These are phyloP conservation scores for Trichoderma breve DNA, from an alignment of 2,329 filamentous ascomycete genomes.

Conservation along the genomic window DNA sequence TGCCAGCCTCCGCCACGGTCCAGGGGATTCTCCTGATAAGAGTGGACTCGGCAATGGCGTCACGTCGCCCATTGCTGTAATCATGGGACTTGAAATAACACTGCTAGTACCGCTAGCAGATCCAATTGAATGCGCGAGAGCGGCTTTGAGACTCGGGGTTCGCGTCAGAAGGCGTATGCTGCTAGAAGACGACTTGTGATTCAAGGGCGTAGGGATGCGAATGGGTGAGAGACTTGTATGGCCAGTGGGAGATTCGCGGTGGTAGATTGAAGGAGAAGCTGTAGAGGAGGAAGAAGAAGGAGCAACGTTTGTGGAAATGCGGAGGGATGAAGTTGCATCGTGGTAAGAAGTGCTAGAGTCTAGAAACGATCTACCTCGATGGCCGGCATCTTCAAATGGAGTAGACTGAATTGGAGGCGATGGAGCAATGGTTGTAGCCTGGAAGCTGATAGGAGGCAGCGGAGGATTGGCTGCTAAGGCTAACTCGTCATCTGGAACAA, in stretches of 20 bases:
- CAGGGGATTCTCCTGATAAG: conserved; percentile 61
- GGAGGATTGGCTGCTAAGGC: neutral
- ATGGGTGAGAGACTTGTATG: conserved; percentile 34
- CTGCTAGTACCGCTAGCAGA: conserved; percentile 60
- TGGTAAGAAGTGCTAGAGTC: neutral
- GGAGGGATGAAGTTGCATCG: conserved; percentile 30
- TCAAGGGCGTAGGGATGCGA: conserved; percentile 29
- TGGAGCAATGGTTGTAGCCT: conserved; percentile 32
- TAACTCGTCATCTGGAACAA: conserved; percentile 14
- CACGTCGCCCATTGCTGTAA: conserved; percentile 73
- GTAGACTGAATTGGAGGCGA: conserved; percentile 33
- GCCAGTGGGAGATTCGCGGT: conserved; percentile 38
- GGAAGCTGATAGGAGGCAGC: conserved; percentile 24
- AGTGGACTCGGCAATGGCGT: conserved; percentile 78
- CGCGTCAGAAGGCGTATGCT: conserved; percentile 52
- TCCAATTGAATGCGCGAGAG: conserved; percentile 43
- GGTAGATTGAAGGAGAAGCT: conserved; percentile 26
- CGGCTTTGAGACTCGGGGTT: conserved; percentile 61
- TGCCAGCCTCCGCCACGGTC: conserved; percentile 60
- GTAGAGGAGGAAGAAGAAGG: conserved; percentile 18
- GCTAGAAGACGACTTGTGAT: conserved; percentile 31
- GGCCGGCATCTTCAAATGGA: conserved; percentile 5
- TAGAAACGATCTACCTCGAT: neutral
- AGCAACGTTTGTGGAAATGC: conserved; percentile 40
- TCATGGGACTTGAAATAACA: conserved; percentile 67